Conservation (phyloP, 2,329 filamentous ascomycete species). For the Xenosphaeropsis pyriputrescens region DNA sequence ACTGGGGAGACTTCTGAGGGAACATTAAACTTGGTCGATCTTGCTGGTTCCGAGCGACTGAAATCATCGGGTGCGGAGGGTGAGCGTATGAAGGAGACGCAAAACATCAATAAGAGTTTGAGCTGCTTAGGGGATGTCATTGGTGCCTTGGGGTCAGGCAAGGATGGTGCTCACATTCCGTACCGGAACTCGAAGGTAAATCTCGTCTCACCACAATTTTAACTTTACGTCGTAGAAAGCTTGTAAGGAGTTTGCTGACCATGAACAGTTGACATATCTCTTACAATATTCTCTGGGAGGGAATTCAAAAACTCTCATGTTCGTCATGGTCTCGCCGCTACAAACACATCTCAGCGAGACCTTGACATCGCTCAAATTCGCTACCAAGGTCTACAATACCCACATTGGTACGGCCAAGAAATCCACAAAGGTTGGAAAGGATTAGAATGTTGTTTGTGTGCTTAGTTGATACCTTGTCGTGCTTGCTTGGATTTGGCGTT, state of each 20-base stretch:
- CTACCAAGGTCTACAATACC: constrained; percentile 87
- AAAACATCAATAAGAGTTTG: constrained; percentile 93
- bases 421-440: constrained; percentile 40
- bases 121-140: constrained; percentile 92
- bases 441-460: not conserved
- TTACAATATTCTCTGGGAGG: constrained; percentile 90
- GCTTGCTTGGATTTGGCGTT: too few species aligned
- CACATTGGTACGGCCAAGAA: constrained; percentile 83
- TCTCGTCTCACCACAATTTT: constrained; percentile 2
- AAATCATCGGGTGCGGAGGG: constrained; percentile 80
- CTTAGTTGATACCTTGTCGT: too few species aligned
- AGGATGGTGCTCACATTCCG: constrained; percentile 65
- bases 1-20: constrained; percentile 81
- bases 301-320: constrained; percentile 97
- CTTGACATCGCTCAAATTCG: constrained; percentile 87
- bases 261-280: constrained; percentile 64
- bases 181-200: constrained; percentile 86
- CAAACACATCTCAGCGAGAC: constrained; percentile 87
- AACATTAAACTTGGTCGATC: constrained; percentile 86
- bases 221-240: not conserved
- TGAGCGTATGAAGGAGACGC: constrained; percentile 80
- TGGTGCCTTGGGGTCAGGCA: constrained; percentile 74
- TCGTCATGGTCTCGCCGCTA: constrained; percentile 92
- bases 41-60: constrained; percentile 83
- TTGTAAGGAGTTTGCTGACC: constrained; percentile 7